phyloP scores from a whole-genome alignment of 2,329 filamentous ascomycete species.

The Penicillium freii region DNA sequence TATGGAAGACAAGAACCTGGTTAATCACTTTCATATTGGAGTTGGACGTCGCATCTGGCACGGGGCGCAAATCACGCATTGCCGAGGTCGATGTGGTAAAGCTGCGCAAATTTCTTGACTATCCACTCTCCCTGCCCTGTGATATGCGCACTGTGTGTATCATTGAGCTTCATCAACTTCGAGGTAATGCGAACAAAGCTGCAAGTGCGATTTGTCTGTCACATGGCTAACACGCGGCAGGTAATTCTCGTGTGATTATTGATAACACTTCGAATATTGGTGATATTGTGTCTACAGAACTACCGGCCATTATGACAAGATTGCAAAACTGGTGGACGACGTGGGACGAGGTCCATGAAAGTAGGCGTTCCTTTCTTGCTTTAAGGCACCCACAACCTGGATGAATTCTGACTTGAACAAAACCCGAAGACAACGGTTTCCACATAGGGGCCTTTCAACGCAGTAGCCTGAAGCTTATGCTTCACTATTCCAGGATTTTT shows the following conservation, averaged over 20 bases:
- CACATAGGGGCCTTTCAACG: slow-evolving; percentile 38
- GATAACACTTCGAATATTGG: slow-evolving; percentile 27
- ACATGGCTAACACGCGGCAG: slow-evolving; percentile 15
- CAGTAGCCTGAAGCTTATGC: slow-evolving; percentile 35
- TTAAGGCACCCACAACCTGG: not conserved
- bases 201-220: not conserved
- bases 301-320: slow-evolving; percentile 34
- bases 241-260: slow-evolving; percentile 30
- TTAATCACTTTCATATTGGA: slow-evolving; percentile 37
- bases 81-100: slow-evolving; percentile 35
- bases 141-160: slow-evolving; percentile 38
- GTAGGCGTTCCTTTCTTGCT: slow-evolving; percentile 18
- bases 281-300: slow-evolving; percentile 28
- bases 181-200: slow-evolving; percentile 19
- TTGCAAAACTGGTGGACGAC: slow-evolving; percentile 36
- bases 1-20: slow-evolving; percentile 39
- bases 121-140: slow-evolving; percentile 35
- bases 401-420: not conserved
- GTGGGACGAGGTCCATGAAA: slow-evolving; percentile 37
- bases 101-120: slow-evolving; percentile 35
- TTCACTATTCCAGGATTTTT: slow-evolving; percentile 36
- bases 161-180: slow-evolving; percentile 38
- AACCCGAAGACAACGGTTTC: slow-evolving; percentile 34
- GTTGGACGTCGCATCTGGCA: slow-evolving; percentile 36
- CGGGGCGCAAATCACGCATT: slow-evolving; percentile 36